Conservation (phyloP, 2,329 filamentous ascomycete genomes). For the Stachybotrys chlorohalonatus region DNA sequence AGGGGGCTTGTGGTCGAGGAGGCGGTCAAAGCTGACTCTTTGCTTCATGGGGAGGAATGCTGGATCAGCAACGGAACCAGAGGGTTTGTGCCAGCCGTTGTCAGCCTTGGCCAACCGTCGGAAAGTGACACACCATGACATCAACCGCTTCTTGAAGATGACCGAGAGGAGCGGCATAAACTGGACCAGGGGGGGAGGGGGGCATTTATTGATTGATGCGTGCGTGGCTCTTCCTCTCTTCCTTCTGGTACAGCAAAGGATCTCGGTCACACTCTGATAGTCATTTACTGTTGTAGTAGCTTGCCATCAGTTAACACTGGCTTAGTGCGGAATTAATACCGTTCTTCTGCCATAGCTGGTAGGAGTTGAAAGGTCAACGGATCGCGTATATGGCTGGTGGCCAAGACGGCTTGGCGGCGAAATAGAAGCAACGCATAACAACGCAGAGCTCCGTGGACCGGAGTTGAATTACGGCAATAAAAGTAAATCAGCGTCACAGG, state of each 20-base stretch:
- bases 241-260: too few species aligned
- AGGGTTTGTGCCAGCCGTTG: constrained; percentile 55
- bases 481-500: background rate
- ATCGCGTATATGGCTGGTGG: background rate
- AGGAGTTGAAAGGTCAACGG: background rate
- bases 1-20: constrained; percentile 58
- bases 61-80: constrained; percentile 86
- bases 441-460: background rate
- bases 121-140: background rate
- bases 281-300: background rate
- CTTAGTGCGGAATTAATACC: background rate
- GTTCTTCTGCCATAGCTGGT: background rate
- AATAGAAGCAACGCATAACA: background rate
- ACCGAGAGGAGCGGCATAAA: background rate
- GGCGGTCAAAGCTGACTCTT: constrained; percentile 45
- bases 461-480: background rate
- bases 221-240: background rate
- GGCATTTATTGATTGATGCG: background rate
- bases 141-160: background rate
- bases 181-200: too few species aligned
- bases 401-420: background rate
- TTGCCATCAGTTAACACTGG: background rate
- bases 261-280: background rate
- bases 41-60: constrained; percentile 66
- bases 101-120: constrained; percentile 10